Evolutionary conservation across 257 asterid species (phyloP), one percentile per base, ranked within the genome.

Genomic region (Catharanthus roseus): DNA sequence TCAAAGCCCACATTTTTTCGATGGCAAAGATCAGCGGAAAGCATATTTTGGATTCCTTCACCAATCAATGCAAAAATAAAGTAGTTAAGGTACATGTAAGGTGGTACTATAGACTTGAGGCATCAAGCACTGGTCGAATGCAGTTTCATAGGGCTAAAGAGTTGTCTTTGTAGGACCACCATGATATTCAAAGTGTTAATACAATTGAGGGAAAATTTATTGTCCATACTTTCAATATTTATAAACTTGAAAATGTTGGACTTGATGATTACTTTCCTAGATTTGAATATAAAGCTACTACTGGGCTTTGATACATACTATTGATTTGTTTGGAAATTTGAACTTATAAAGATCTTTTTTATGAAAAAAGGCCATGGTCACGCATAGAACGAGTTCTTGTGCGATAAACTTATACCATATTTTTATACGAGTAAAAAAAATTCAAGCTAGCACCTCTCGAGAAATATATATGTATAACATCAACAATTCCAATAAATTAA

Each of bases 91-190:
- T 88, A 18, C 74, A 73, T 26, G 88, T 87, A 24, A 81, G 89
- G 69, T 89, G 95, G 96, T 89, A 84, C 56, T 87, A 87, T 70
- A 77, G 95, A 72, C 95, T 91, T 18, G 95, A 88, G 82, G 95
- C 86, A 67, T 81, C 95, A 34, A 53, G 33, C 11, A 90, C 87
- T n/a, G 95, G 95, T 41, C 81, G 90, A 53, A 82, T 86, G 67
- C 81, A 80, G 69, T 88, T 86, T 71, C 91, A 86, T 71, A 91
- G 95, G 28, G 76, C 85, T 1, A 88, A 88, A 75, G 95, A 88
- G 71, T 58, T 88, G n/a, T 86, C 86, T 78, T 66, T 86, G 58
- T 88, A 91, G 0, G 88, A 88, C 73, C 91, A 85, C 73, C 73
- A 28, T 28, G 95, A 87, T 62, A 53, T 77, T 29, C 5, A 87